These are phyloP conservation scores for Kodamaea jinghongensis DNA, from an alignment of 805 yeast species.

Conservation along the genomic window DNA sequence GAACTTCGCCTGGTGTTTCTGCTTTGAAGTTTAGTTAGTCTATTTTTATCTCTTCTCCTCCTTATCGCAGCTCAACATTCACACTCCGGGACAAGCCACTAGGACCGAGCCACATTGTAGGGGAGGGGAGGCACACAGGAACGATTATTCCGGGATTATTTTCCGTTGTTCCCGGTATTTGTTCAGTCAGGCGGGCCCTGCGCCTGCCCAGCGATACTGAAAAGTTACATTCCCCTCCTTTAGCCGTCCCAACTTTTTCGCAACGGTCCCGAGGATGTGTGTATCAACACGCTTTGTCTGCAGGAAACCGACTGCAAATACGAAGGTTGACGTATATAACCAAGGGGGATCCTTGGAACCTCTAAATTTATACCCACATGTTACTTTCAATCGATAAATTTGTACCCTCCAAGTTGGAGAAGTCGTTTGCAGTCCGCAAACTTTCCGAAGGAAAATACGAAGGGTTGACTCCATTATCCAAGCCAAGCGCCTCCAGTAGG, in stretches of 20 bases:
- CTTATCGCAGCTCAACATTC: too few relatives aligned
- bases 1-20: too few relatives aligned
- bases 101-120: too few relatives aligned
- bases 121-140: too few relatives aligned
- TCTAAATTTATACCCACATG: background rate
- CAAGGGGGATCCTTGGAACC: background rate
- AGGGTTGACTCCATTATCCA: slow-evolving; percentile 18
- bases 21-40: too few relatives aligned
- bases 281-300: background rate
- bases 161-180: too few relatives aligned
- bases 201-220: too few relatives aligned
- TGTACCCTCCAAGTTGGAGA: slow-evolving; percentile 11
- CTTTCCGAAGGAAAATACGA: slow-evolving; percentile 11
- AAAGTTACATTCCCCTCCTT: background rate
- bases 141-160: too few relatives aligned
- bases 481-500: slow-evolving; percentile 21
- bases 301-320: slow-evolving; percentile 1
- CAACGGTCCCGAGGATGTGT: slow-evolving; percentile 7
- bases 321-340: background rate
- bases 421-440: slow-evolving; percentile 15
- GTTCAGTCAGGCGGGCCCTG: too few relatives aligned
- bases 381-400: slow-evolving; percentile 6
- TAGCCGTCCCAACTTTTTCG: slow-evolving; percentile 3
- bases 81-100: too few relatives aligned
- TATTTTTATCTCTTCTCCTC: too few relatives aligned